Percentiles rank a stretch among this genome's conserved stretches.
Conservation (phyloP, 495 filamentous ascomycete genomes). For the Neurospora pannonica region DNA sequence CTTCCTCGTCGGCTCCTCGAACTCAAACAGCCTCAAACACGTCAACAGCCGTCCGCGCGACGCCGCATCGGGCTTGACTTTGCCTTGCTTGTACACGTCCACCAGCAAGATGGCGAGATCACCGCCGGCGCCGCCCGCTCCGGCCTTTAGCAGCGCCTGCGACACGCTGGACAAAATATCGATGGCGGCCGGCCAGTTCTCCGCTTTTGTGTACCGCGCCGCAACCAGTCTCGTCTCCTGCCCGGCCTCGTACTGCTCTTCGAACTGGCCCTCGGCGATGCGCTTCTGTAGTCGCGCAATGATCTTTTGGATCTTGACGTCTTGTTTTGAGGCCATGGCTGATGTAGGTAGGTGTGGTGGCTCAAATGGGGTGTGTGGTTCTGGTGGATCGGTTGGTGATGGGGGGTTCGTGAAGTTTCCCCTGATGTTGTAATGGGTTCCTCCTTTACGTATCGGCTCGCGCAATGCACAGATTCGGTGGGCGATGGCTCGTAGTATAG, state of each 20-base stretch:
- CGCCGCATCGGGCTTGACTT: conserved; percentile 57
- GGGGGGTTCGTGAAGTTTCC: not conserved
- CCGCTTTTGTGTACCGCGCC: conserved; percentile 77
- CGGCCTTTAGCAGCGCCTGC: conserved; percentile 72
- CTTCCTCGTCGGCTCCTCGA: conserved; percentile 82
- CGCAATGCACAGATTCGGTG: too few relatives aligned
- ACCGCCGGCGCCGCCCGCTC: conserved; percentile 84
- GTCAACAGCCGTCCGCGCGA: conserved; percentile 50
- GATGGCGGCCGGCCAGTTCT: conserved; percentile 73
- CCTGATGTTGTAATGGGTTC: not conserved
- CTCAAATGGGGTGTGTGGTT: not conserved
- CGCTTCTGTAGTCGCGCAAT: conserved; percentile 48
- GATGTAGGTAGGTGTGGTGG: not conserved
- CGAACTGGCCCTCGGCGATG: conserved; percentile 79
- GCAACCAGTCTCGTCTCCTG: conserved; percentile 94
- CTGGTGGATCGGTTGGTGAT: not conserved
- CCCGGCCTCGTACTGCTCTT: conserved; percentile 75
- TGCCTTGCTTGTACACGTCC: conserved; percentile 79
- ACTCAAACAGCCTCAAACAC: conserved; percentile 68
- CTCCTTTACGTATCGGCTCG: not conserved
- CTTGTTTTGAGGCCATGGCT: conserved; percentile 1
- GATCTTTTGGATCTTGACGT: conserved; percentile 38
- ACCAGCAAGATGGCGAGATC: conserved; percentile 79
- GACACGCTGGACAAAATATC: conserved; percentile 81
- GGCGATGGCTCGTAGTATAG: not conserved